These are phyloP conservation scores for Didymella arachidicola DNA, from an alignment of 2,329 filamentous ascomycete species.

Conservation along the genomic window DNA sequence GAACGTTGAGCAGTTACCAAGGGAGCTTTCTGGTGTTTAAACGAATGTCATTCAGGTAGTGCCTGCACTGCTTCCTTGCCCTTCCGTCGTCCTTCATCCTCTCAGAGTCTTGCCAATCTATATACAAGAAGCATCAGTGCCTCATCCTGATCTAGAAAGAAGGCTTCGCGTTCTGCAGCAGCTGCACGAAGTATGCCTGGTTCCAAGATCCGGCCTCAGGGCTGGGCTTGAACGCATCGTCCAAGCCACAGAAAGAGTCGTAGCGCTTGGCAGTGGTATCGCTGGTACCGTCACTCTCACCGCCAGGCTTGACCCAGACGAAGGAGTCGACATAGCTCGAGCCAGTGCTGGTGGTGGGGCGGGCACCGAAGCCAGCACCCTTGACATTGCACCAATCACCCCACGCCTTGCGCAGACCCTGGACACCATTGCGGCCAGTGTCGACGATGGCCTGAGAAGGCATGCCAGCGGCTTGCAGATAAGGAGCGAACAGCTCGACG, in stretches of 20 bases:
- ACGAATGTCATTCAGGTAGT: constrained; percentile 5
- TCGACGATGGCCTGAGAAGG: constrained; percentile 65
- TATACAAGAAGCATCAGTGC: constrained; percentile 14
- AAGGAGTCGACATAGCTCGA: constrained; percentile 68
- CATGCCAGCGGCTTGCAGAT: constrained; percentile 58
- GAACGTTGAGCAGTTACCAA: background rate
- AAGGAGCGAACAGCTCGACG: constrained; percentile 60
- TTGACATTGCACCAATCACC: constrained; percentile 72
- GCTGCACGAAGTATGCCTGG: constrained; percentile 55
- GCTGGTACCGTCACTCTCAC: constrained; percentile 60
- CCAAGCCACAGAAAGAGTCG: constrained; percentile 64
- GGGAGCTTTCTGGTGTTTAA: background rate
- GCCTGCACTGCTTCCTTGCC: background rate
- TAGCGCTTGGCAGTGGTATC: constrained; percentile 58
- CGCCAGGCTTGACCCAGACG: constrained; percentile 75
- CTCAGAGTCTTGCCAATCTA: constrained; percentile 8
- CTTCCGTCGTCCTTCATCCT: background rate
- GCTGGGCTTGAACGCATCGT: constrained; percentile 66
- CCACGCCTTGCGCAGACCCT: constrained; percentile 60
- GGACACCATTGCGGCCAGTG: constrained; percentile 65
- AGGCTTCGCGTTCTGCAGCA: constrained; percentile 51
- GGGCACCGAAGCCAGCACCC: constrained; percentile 68
- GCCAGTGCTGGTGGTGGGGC: constrained; percentile 67
- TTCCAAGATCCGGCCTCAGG: constrained; percentile 76
- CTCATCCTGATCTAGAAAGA: constrained; percentile 35